Conservation (phyloP, 2,329 filamentous ascomycete species). For the Aspergillus tanneri region DNA sequence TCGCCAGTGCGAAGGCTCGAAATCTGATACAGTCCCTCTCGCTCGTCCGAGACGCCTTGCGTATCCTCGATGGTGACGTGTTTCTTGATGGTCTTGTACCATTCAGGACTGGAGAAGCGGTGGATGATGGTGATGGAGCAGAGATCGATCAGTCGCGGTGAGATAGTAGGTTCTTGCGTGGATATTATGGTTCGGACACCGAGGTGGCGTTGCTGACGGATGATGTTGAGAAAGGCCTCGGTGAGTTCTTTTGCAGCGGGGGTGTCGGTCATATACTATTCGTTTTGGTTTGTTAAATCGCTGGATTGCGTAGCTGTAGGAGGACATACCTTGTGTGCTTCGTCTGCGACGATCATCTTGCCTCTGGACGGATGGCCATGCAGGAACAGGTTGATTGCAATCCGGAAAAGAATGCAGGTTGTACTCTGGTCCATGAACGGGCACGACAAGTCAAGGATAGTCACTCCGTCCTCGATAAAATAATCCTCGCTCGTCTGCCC, state of each 20-base stretch:
- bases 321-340: slow-evolving; percentile 66
- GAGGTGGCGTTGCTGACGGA: slow-evolving; percentile 68
- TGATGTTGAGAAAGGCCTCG: slow-evolving; percentile 57
- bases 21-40: slow-evolving; percentile 21
- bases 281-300: neutral
- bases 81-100: slow-evolving; percentile 49
- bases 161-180: slow-evolving; percentile 73
- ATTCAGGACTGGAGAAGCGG: slow-evolving; percentile 64
- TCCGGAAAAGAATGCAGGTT: slow-evolving; percentile 71
- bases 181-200: slow-evolving; percentile 66
- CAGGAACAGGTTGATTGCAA: slow-evolving; percentile 66
- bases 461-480: slow-evolving; percentile 32
- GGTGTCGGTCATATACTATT: slow-evolving; percentile 20
- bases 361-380: slow-evolving; percentile 53
- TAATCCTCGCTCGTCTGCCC: slow-evolving; percentile 11
- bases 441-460: slow-evolving; percentile 71
- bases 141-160: slow-evolving; percentile 64
- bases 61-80: slow-evolving; percentile 46
- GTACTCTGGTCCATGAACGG: slow-evolving; percentile 66
- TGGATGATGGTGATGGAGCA: slow-evolving; percentile 69
- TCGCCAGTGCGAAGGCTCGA: slow-evolving; percentile 26
- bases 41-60: neutral
- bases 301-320: no score
- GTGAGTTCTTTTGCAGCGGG: slow-evolving; percentile 47
- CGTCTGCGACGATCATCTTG: slow-evolving; percentile 68